Evolutionary conservation across 768 basidiomycete species (phyloP).

Genomic region (Kwoniella heveanensis): DNA sequence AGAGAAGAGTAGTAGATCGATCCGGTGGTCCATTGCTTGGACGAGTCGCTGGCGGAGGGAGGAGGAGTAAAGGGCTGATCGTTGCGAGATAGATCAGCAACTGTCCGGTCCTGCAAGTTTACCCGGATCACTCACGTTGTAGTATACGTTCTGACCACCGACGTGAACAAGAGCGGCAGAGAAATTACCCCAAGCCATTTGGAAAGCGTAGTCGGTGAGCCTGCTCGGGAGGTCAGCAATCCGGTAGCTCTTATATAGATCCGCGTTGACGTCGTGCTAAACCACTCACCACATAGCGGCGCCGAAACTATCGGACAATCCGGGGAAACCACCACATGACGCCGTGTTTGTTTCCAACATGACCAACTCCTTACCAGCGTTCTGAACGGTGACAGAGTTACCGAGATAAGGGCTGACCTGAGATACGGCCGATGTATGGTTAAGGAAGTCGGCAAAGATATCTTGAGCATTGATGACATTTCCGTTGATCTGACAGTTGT

Average conservation of each 20-base stretch:
- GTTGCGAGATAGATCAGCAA: background rate
- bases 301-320: conserved; percentile 65
- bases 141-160: conserved; percentile 61
- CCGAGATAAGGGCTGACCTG: conserved; percentile 64
- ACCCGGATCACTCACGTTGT: conserved; percentile 61
- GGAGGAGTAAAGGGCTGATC: conserved; percentile 63
- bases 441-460: conserved; percentile 63
- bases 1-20: conserved; percentile 74
- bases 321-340: conserved; percentile 61
- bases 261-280: background rate
- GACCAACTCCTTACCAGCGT: conserved; percentile 59
- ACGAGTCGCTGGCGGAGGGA: conserved; percentile 63
- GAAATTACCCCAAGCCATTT: conserved; percentile 64
- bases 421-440: conserved; percentile 62
- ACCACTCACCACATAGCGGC: conserved; percentile 66
- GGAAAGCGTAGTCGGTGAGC: conserved; percentile 63
- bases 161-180: conserved; percentile 62
- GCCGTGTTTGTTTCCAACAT: conserved; percentile 74
- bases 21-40: conserved; percentile 72
- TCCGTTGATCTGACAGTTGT: conserved; percentile 57
- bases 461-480: conserved; percentile 55
- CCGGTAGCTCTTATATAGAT: background rate
- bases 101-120: too few species aligned
- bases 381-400: conserved; percentile 59
- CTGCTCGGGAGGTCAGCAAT: conserved; percentile 19